Evolutionary conservation across 2,329 filamentous ascomycete genomes (phyloP).

Genomic region (Dothistroma pini): DNA sequence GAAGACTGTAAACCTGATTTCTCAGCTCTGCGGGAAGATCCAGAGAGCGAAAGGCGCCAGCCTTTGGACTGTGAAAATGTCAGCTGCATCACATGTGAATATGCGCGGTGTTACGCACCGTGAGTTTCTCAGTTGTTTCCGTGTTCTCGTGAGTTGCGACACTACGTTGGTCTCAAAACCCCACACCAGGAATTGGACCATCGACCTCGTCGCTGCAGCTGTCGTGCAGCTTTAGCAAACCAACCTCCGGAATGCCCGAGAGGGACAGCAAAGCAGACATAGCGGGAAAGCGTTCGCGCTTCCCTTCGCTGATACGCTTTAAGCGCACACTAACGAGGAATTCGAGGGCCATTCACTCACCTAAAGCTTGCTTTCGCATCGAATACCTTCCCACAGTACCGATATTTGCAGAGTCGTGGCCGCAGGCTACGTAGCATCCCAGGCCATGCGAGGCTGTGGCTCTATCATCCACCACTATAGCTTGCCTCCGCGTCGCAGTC

Average conservation of each 20-base stretch:
- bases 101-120: neutral
- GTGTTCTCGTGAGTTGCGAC: slow-evolving; percentile 17
- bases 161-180: slow-evolving; percentile 28
- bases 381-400: too few relatives aligned
- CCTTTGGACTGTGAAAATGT: neutral
- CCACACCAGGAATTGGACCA: slow-evolving; percentile 30
- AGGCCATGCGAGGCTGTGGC: too few relatives aligned
- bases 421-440: too few relatives aligned
- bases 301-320: too few relatives aligned
- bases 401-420: too few relatives aligned
- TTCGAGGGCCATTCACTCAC: too few relatives aligned
- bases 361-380: too few relatives aligned
- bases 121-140: too few relatives aligned
- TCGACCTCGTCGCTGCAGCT: slow-evolving; percentile 6
- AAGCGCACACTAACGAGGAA: too few relatives aligned
- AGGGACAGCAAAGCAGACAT: slow-evolving; percentile 23
- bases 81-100: neutral
- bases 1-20: slow-evolving; percentile 27
- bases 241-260: slow-evolving; percentile 17
- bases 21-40: slow-evolving; percentile 30
- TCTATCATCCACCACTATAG: too few relatives aligned
- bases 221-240: slow-evolving; percentile 20
- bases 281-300: slow-evolving; percentile 17
- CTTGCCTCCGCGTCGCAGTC: too few relatives aligned
- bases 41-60: slow-evolving; percentile 17